Base-by-base conservation (phyloP, 345 rosid genomes). In the Trapa incisa region DNA sequence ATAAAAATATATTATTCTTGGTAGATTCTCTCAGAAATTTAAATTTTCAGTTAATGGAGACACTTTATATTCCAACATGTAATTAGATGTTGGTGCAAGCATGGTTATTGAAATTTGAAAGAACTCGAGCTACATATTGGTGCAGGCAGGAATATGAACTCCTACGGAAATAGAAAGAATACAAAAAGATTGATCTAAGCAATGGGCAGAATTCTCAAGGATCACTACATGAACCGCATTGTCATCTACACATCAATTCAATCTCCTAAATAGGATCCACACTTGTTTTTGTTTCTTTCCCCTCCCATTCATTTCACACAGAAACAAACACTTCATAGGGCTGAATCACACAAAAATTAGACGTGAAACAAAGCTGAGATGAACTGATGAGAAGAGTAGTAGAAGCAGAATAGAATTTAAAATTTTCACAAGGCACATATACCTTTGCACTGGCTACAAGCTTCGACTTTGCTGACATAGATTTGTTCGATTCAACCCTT, bases 371-470 rank as follows among this genome's bases (percentile, higher is more conserved):
- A 35, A 35, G 35, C 15, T 12, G 2, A 35, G 63, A 45, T 45
- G 11, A 45, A 58, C 11, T n/a, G 35, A 54, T 54, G 35, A 35
- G 7, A 33, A 54, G 60, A 52, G 57, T 52, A 54, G 33, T n/a
- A 5, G 0, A n/a, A 10, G 60, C 35, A 3, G 17, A 8, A 29
- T 6, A 35, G 15, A 5, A 33, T 10, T 9, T 1, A 58, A 32
- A 41, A 32, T 12, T 58, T 35, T 33, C 32, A 35, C 16, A 58
- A 7, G 33, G 35, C 60, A 54, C 10, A 33, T 16, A 60, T 53
- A 94, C 99, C 93, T 86, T 94, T 36, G 91, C 88, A 58, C 78
- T 96, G 72, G 97, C 86, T 70, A 80, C 91, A 67, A 85, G 96
- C 76, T 86, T 91, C 72, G 97, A 82, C 79, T 78, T 84, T 38